Base-by-base conservation (phyloP, 352 stramenopile genomes). In the Globisporangium canariense region DNA sequence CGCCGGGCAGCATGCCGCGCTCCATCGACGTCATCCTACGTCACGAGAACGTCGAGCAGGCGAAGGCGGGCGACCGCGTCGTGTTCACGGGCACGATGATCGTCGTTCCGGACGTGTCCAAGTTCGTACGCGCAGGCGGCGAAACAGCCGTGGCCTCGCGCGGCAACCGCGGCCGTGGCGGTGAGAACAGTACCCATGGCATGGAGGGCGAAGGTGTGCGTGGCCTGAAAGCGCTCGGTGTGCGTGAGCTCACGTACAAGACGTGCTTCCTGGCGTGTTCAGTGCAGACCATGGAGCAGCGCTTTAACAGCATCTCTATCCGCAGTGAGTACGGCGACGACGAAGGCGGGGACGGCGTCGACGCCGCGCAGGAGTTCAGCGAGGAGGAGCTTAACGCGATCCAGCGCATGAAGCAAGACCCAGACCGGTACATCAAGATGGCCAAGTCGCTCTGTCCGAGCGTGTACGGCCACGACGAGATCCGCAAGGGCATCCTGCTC, bases 391-490 rank as follows among this genome's bases (percentile, higher is more conserved):
- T 96, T 10, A 75, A 89, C 10, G 86, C 97, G 58, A 98, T 99
- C 62, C 86, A 88, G 45, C 75, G 82, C 28, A 98, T 99, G 93
- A 80, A 91, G 52, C 73, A 90, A 75, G 77, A 96, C 62, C 66
- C 97, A 28, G 80, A 96, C 7, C 75, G 96, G 28, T 98, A 98
- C 73, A 64, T 77, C 59, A 90, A 98, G 74, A 96, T 99, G 83
- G 93, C 93, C 18, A 89, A 95, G 54, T 98, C 91, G 16, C 97
- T 99, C 57, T 97, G 93, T 62, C 97, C 98, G 22, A 91, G 76
- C 7, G 97, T 99, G 9, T 99, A 99, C 76, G 97, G 98, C n/a
- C 97, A 99, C 74, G 81, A 95, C 40, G 96, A 99, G 74, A 94
- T 97, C 62, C 79, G 83, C 20, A 87, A 89, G 53, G 88, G 96